Conservation (phyloP, 805 yeast species). For the Saccharomycopsis sp. region DNA sequence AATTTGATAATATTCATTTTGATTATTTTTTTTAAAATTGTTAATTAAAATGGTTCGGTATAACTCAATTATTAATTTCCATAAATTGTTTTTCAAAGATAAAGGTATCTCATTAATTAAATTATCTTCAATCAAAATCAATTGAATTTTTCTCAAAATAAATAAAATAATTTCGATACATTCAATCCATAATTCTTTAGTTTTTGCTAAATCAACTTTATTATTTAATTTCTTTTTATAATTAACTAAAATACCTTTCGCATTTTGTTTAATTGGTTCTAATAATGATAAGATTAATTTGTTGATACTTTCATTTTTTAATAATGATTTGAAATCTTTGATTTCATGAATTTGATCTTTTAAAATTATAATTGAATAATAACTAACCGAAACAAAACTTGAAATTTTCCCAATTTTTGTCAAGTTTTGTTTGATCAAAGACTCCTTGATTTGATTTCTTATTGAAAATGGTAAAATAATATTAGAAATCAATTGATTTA, state of each 20-base stretch:
- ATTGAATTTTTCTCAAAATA: slow-evolving; percentile 26
- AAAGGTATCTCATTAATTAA: slow-evolving; percentile 4
- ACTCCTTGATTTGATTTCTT: slow-evolving; percentile 35
- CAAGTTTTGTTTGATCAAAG: slow-evolving; percentile 24
- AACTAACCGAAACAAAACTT: slow-evolving; percentile 52
- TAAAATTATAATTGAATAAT: slow-evolving; percentile 34
- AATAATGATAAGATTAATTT: slow-evolving; percentile 40
- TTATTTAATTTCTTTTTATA: slow-evolving; percentile 16
- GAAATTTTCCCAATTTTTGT: slow-evolving; percentile 37
- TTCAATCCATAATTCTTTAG: slow-evolving; percentile 42
- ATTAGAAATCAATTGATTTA: slow-evolving; percentile 45
- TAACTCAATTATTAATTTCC: slow-evolving; percentile 34
- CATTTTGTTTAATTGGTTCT: slow-evolving; percentile 39
- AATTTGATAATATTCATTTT: slow-evolving; percentile 36
- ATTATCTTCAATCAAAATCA: slow-evolving; percentile 20
- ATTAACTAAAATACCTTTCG: slow-evolving; percentile 24
- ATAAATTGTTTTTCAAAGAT: slow-evolving; percentile 20
- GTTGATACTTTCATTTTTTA: slow-evolving; percentile 35
- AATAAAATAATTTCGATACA: slow-evolving; percentile 32
- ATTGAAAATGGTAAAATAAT: slow-evolving; percentile 52
- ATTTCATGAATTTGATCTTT: slow-evolving; percentile 26
- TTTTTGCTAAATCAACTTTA: slow-evolving; percentile 10
- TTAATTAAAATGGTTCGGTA: slow-evolving; percentile 31
- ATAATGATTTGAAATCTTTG: slow-evolving; percentile 25
- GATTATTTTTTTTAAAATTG: slow-evolving; percentile 22